A percentile compares a stretch with the other conserved stretches of the same genome.
Conservation (phyloP, 305 asterid species). For the Solanum chacoense region DNA sequence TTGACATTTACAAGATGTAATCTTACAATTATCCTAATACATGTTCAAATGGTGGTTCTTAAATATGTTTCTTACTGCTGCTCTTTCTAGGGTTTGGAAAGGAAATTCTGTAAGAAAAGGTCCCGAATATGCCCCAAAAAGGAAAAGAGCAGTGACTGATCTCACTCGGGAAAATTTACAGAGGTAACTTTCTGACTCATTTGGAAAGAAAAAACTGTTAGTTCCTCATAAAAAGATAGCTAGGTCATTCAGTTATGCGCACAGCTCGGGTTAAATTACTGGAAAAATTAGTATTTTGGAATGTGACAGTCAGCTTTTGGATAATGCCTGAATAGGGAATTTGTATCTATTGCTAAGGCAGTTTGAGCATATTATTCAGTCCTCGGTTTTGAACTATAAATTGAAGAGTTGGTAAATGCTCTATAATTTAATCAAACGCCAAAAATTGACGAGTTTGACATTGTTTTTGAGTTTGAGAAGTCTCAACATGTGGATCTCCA, state of each 20-base stretch:
- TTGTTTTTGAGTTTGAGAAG: not conserved
- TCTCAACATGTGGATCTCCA: not conserved
- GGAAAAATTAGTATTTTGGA: not conserved
- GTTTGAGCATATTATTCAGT: not conserved
- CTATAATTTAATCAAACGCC: not conserved
- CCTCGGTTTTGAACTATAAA: not conserved
- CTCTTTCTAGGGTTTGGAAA: constrained; percentile 63
- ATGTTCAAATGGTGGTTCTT: not conserved
- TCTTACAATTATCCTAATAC: not conserved
- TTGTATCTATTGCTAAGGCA: not conserved
- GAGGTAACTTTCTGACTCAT: constrained; percentile 20
- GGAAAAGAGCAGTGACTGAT: constrained; percentile 88
- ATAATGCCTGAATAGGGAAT: not conserved
- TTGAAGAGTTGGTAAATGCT: not conserved
- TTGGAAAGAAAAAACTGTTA: not conserved
- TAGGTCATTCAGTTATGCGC: not conserved
- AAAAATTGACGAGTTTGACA: not conserved
- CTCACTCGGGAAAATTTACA: constrained; percentile 82
- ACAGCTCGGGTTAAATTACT: not conserved
- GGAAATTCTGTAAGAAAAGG: constrained; percentile 77
- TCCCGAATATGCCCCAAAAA: constrained; percentile 76
- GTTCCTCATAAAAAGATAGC: not conserved
- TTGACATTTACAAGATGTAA: not conserved
- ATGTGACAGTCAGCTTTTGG: not conserved
- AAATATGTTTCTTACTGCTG: constrained; percentile 6